Base-by-base conservation (phyloP, 805 yeast species). In the Myxozyma neglecta region DNA sequence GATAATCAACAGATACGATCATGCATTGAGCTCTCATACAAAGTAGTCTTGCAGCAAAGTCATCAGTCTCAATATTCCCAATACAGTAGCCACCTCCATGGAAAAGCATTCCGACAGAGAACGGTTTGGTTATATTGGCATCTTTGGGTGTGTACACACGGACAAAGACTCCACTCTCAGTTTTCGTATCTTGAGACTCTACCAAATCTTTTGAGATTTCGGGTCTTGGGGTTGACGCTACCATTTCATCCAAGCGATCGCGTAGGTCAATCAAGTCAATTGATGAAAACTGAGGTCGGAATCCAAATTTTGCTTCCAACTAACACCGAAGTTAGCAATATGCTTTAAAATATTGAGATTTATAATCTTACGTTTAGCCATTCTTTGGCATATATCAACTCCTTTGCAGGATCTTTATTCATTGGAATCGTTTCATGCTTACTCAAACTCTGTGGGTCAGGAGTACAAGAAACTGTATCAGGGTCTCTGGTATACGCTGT, bases 11-110 rank as follows among this genome's bases (percentile, higher is more conserved):
- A 7, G 77, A 72, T 10, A 81, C 71, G 13, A 80, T 81, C n/a
- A 74, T 67, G 61, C 79, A 73, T 50, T 74, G 61, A 10, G 77
- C 74, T 24, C 66, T 57, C 42, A 74, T 74, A 29, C 80, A 79
- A 45, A 76, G 64, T 59, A 77, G 76, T 2, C 81, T 74, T 62
- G 81, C 79, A 67, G 71, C 77, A 1, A 79, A 73, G 70, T 79
- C 78, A 59, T 79, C 81, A 13, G 81, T 74, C 58, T 57, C 65
- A 45, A 79, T 73, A 56, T 71, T 71, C 1, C 81, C 81, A 16
- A 78, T 69, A 1, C 75, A 79, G 77, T 79, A 79, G 1, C 81
- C 81, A 35, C 82, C 81, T 24, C 81, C 82, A 60, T 79, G 82
- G 70, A 77, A 35, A 16, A 16, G 24, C 44, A 50, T 29, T 11